Percentiles rank a stretch among this genome's conserved stretches.
phyloP scores from a whole-genome alignment of 176 grass and related monocot genomes.

The maize (Zea mays) region DNA sequence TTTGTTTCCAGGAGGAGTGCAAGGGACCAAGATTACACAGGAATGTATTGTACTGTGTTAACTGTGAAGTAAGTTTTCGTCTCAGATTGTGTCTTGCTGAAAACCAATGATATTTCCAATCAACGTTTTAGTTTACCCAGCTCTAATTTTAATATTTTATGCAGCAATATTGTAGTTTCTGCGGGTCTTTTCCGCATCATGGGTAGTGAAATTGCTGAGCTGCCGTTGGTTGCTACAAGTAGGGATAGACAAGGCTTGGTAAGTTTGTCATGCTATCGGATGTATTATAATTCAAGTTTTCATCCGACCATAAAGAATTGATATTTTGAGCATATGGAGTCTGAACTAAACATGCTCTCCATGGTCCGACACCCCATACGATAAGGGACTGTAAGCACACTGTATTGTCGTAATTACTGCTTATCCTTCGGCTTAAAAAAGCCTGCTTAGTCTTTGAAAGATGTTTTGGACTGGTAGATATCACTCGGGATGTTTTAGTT shows the following conservation, averaged over 20 bases:
- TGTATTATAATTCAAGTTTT: slow-evolving; percentile 2
- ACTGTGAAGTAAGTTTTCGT: slow-evolving; percentile 57
- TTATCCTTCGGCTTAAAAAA: background rate
- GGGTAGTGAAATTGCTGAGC: slow-evolving; percentile 66
- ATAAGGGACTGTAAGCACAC: background rate
- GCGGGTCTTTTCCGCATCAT: slow-evolving; percentile 69
- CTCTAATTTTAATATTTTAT: slow-evolving; percentile 30
- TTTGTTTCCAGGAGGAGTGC: slow-evolving; percentile 67
- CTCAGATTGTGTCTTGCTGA: background rate
- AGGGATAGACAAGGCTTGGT: slow-evolving; percentile 72
- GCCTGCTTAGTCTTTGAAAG: background rate
- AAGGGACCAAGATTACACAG: slow-evolving; percentile 82
- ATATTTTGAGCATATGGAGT: slow-evolving; percentile 6
- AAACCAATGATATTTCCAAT: background rate
- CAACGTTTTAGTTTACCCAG: slow-evolving; percentile 11
- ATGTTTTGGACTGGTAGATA: slow-evolving; percentile 2
- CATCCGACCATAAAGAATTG: background rate
- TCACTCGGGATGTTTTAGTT: background rate
- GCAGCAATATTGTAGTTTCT: slow-evolving; percentile 77
- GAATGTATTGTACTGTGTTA: slow-evolving; percentile 88
- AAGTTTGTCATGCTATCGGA: slow-evolving; percentile 16
- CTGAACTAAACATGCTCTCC: slow-evolving; percentile 6
- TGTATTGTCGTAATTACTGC: slow-evolving; percentile 16
- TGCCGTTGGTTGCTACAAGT: slow-evolving; percentile 74
- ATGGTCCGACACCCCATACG: background rate